Base-by-base conservation (phyloP, 441 rosid genomes). In the Isatis lusitanica region DNA sequence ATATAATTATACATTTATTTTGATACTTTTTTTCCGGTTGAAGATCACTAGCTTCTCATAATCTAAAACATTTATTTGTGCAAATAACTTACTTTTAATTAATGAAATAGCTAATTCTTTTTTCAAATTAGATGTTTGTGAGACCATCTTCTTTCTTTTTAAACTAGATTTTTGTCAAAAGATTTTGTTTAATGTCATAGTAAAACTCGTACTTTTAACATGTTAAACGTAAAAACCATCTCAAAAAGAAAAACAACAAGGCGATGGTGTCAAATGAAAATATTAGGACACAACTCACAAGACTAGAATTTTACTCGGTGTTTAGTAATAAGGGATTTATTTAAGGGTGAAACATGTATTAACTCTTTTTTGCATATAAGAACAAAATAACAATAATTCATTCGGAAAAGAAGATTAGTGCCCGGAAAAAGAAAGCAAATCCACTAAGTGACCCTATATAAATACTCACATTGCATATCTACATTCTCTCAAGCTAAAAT, bases 381-480 rank as follows among this genome's bases (percentile, higher is more conserved):
- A 67, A 66, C 73, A 50, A 66, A 58, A 17, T 30, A 47, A 18
- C 62, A 47, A 30, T 74, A 63, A 12, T 50, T 13, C n/a, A 38
- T 35, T 58, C 33, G 43, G 3, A n/a, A 57, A 12, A 11, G 12
- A 56, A 56, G 38, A 43, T 3, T 46, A 16, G 60, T 73, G 39
- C 13, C 6, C 15, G 2, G n/a, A 30, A 36, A 74, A 61, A 48
- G 2, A 59, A 68, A 40, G 74, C 68, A 75, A 53, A 60, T 31
- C 58, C 78, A 61, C 74, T 52, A 5, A 68, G 4, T 31, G 35
- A 24, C 31, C 56, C 69, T 35, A 8, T 68, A 68, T 68, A 68
- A 68, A 61, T 75, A 75, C 74, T 26, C 48, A 31, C 74, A 33
- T 12, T 6, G 44, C 64, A 50, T 66, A 66, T 38, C 47, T 66